These are phyloP conservation scores for Capronia americana DNA, from an alignment of 2,329 filamentous ascomycete species.

Conservation along the genomic window DNA sequence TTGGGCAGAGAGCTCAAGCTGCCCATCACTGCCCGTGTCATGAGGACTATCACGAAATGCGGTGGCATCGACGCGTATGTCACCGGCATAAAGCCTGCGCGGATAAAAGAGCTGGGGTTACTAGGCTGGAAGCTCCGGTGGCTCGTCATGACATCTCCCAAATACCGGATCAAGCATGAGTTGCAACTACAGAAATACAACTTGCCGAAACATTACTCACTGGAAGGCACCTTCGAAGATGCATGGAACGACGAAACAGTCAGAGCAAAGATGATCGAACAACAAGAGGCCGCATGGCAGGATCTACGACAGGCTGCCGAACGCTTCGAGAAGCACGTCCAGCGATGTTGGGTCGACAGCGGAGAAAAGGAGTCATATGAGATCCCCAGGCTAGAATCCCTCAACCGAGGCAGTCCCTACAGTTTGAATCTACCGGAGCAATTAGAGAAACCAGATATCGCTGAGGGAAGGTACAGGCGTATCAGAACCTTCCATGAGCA, in stretches of 20 bases:
- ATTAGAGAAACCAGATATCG: conserved; percentile 14
- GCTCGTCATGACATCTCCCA: conserved; percentile 81
- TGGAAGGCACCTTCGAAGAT: conserved; percentile 46
- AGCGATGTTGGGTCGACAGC: conserved; percentile 34
- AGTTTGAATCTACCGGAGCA: conserved; percentile 25
- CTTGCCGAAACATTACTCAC: conserved; percentile 58
- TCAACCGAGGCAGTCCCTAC: conserved; percentile 20
- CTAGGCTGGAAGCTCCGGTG: conserved; percentile 90
- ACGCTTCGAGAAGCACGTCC: conserved; percentile 40
- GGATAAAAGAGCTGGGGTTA: conserved; percentile 85
- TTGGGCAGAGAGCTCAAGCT: conserved; percentile 52
- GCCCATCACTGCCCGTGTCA: conserved; percentile 53
- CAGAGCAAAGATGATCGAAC: conserved; percentile 48
- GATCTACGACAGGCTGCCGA: conserved; percentile 39
- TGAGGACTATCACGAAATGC: conserved; percentile 73
- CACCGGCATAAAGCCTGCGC: conserved; percentile 75
- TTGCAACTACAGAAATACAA: conserved; percentile 70
- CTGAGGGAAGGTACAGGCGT: conserved; percentile 11
- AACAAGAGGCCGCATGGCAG: conserved; percentile 46
- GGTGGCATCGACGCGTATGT: conserved; percentile 93
- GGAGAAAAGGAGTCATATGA: conserved; percentile 30
- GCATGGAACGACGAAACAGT: conserved; percentile 53
- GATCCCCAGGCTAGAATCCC: conserved; percentile 30
- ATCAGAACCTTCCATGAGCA: conserved; percentile 13
- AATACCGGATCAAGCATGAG: conserved; percentile 70